phyloP scores from a whole-genome alignment of 192 early-diverging fungal genomes.

The Backusella luteola region DNA sequence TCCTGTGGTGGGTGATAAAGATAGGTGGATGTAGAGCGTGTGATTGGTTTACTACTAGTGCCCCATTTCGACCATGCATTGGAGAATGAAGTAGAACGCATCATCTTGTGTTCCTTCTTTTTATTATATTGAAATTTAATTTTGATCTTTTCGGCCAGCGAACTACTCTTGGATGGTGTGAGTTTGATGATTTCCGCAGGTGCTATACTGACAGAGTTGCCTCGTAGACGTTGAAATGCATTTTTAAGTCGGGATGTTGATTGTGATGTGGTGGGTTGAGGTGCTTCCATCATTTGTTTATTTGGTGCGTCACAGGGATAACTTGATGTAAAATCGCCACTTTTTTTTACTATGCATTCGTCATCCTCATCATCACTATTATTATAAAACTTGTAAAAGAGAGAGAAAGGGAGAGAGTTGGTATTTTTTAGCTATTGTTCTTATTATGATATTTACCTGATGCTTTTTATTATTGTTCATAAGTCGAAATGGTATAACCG shows the following conservation, averaged over 20 bases:
- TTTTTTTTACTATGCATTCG: neutral
- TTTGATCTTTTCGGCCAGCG: constrained; percentile 12
- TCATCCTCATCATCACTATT: neutral
- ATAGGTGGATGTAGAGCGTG: neutral
- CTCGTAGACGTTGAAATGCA: constrained; percentile 6
- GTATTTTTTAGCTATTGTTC: neutral
- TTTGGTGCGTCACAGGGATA: neutral
- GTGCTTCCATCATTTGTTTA: neutral
- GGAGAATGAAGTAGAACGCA: neutral
- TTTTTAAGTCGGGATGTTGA: neutral
- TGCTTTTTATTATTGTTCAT: neutral
- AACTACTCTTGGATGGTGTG: neutral
- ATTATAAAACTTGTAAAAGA: neutral
- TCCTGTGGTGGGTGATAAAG: neutral
- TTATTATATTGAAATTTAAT: constrained; percentile 10
- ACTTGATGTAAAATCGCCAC: neutral
- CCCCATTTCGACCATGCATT: neutral
- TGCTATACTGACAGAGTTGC: neutral
- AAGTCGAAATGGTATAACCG: neutral
- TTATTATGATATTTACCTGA: neutral
- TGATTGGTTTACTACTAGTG: neutral
- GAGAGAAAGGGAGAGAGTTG: neutral
- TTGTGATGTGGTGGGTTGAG: constrained; percentile 5
- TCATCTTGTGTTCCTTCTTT: neutral
- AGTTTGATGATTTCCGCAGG: constrained; percentile 3